Evolutionary conservation across 495 filamentous ascomycete species (phyloP), one percentile per base, ranked within the genome.

Genomic region (Pyronema omphalodes): DNA sequence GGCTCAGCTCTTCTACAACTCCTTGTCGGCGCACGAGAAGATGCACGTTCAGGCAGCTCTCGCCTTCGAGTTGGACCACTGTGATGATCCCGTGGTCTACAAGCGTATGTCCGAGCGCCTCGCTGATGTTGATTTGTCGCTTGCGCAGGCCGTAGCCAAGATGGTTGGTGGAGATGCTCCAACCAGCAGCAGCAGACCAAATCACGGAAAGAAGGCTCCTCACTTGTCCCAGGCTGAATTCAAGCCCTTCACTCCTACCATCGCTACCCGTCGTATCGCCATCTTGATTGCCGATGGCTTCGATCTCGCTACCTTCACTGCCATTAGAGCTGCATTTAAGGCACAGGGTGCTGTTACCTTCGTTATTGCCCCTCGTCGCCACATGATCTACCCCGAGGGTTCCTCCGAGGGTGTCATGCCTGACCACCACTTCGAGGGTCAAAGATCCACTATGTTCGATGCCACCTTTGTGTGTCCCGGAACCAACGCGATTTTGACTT

Each of bases 381-480:
- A 69, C 62, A 68, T 76, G 34, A 73, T 91, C 52, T 77, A 70
- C 18, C 71, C 84, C 9, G 54, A 49, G 1, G 75, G 73, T 19
- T 73, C 73, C 58, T 64, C 66, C 17, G 68, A 68, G 49, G 80
- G 76, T 12, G 70, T 84, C 0, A 68, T 73, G 33, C 79, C 88
- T 0, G 83, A 91, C 57, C 85, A 93, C 61, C 82, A 88, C 61
- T 76, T 91, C 55, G 78, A 86, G 50, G 86, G 82, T 4, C 78
- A 82, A 78, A 81, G 86, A 37, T 85, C 80, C 3, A 93, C 86
- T 3, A 76, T 93, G 69, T 89, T 93, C 58, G 88, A 94, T 62
- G 79, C 86, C 0, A 64, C 86, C 33, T 88, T 87, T 62, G 71
- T 93, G 15, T 84, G 85, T 14, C 84, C 85, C 14, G 86, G 86